phyloP scores from a whole-genome alignment of 2,329 filamentous ascomycete species.

The Sphaceloma murrayae region DNA sequence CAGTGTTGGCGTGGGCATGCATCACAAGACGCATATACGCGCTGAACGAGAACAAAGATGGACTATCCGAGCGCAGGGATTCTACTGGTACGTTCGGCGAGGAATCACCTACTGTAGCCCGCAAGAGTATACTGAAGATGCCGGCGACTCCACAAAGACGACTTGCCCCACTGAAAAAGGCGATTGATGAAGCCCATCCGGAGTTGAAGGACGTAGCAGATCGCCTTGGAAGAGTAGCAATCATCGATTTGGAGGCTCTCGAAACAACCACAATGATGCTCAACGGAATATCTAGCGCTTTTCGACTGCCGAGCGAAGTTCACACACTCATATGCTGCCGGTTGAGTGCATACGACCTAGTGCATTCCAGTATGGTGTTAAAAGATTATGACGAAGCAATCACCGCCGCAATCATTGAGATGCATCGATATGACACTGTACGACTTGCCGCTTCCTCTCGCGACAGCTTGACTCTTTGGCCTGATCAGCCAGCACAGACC shows the following conservation, averaged over 20 bases:
- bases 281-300: slow-evolving; percentile 37
- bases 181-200: not conserved
- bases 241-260: slow-evolving; percentile 41
- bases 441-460: too few relatives aligned
- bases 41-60: not conserved
- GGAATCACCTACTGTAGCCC: too few relatives aligned
- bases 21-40: slow-evolving; percentile 33
- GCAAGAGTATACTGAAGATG: too few relatives aligned
- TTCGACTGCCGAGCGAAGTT: slow-evolving; percentile 39
- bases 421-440: slow-evolving; percentile 39
- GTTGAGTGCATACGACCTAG: slow-evolving; percentile 56
- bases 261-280: slow-evolving; percentile 39
- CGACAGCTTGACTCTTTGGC: not conserved
- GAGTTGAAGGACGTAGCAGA: slow-evolving; percentile 39
- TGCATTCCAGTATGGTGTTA: slow-evolving; percentile 56
- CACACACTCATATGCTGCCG: slow-evolving; percentile 56
- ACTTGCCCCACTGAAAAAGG: too few relatives aligned
- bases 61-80: too few relatives aligned
- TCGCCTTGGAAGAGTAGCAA: slow-evolving; percentile 39
- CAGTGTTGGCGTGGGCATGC: slow-evolving; percentile 72
- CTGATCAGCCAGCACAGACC: slow-evolving; percentile 16
- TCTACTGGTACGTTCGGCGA: too few relatives aligned
- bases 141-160: too few relatives aligned
- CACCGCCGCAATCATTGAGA: slow-evolving; percentile 54
- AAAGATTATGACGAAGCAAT: slow-evolving; percentile 66